phyloP scores from a whole-genome alignment of 768 basidiomycete species.

The Pleurotus djamor region DNA sequence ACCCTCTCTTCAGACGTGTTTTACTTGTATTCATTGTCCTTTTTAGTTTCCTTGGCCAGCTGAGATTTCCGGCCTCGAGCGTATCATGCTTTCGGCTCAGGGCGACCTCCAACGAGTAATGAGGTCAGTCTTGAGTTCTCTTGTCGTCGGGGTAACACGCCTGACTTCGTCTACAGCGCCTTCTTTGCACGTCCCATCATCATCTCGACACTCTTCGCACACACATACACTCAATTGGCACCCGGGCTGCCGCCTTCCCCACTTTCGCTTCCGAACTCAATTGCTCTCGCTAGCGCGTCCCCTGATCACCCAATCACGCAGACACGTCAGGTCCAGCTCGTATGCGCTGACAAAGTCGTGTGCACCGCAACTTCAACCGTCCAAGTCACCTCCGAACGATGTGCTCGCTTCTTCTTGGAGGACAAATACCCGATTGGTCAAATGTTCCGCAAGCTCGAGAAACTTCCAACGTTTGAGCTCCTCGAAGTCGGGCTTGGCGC shows the following conservation, averaged over 20 bases:
- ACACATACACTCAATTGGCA: conserved; percentile 49
- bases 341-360: conserved; percentile 50
- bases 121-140: conserved; percentile 38
- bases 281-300: conserved; percentile 38
- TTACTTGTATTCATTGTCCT: not conserved
- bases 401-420: conserved; percentile 62
- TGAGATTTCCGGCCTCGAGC: conserved; percentile 56
- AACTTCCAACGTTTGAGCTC: conserved; percentile 57
- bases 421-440: conserved; percentile 71
- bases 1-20: not conserved
- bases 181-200: conserved; percentile 64
- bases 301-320: conserved; percentile 53
- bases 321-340: conserved; percentile 62
- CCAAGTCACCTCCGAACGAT: conserved; percentile 51
- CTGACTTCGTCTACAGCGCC: conserved; percentile 35
- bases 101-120: conserved; percentile 72
- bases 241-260: conserved; percentile 20
- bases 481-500: conserved; percentile 47
- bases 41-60: conserved; percentile 51
- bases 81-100: conserved; percentile 66
- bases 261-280: conserved; percentile 30
- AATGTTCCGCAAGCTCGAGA: conserved; percentile 55
- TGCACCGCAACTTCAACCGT: conserved; percentile 69
- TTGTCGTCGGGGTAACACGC: not conserved
- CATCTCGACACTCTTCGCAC: conserved; percentile 30